Evolutionary conservation across 129 eudicot genomes (phyloP).

Genomic region (Flaveria brownii): DNA sequence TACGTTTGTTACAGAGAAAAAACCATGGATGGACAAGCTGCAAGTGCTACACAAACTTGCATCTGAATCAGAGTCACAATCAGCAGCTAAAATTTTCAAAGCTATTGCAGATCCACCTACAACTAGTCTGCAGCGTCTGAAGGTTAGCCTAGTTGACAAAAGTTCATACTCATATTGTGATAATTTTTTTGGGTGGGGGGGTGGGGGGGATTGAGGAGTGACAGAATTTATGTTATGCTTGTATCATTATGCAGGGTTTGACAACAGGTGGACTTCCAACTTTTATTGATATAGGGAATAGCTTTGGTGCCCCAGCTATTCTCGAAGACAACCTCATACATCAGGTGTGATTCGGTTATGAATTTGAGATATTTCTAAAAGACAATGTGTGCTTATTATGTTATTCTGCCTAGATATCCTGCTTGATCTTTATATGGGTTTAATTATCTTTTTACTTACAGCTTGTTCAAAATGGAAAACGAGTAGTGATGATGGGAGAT

Average conservation of each 20-base stretch:
- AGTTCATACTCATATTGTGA: no score
- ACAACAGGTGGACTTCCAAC: slow-evolving; percentile 99
- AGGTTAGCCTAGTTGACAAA: slow-evolving; percentile 43
- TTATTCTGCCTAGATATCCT: neutral
- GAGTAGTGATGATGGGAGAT: slow-evolving; percentile 98
- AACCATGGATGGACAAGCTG: slow-evolving; percentile 96
- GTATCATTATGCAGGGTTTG: slow-evolving; percentile 66
- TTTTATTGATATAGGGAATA: slow-evolving; percentile 91
- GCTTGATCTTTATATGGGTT: slow-evolving; percentile 10
- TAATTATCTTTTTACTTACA: slow-evolving; percentile 24
- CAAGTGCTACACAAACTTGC: slow-evolving; percentile 75
- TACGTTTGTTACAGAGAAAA: slow-evolving; percentile 51
- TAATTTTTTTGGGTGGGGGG: neutral
- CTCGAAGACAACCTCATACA: slow-evolving; percentile 87
- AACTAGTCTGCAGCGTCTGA: slow-evolving; percentile 91
- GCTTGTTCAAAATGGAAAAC: slow-evolving; percentile 88
- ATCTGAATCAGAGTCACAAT: slow-evolving; percentile 48
- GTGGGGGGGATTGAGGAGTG: neutral
- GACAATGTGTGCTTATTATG: neutral
- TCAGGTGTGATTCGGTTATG: slow-evolving; percentile 53
- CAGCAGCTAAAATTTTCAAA: slow-evolving; percentile 82
- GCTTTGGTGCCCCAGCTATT: slow-evolving; percentile 99
- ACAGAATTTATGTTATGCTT: neutral
- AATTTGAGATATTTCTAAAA: slow-evolving; percentile 4
- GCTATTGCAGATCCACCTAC: slow-evolving; percentile 99